phyloP scores from a whole-genome alignment of 345 rosid species.

The Geranium rotundifolium region DNA sequence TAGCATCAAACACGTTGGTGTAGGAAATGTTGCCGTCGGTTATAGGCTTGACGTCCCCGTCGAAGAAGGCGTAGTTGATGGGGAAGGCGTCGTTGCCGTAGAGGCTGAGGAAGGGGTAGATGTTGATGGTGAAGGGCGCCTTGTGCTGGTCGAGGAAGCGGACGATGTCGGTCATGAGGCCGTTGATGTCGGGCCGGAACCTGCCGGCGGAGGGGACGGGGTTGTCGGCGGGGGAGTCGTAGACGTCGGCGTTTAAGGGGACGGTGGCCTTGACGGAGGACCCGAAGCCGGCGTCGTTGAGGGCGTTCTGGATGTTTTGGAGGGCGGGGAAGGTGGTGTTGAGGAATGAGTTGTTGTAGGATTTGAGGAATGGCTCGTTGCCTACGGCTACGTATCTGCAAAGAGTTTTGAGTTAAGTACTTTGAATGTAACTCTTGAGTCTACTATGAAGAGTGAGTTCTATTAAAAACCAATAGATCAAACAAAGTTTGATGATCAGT shows the following conservation, averaged over 20 bases:
- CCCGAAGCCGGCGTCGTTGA: conserved; percentile 64
- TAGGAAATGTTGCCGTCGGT: conserved; percentile 50
- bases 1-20: conserved; percentile 76
- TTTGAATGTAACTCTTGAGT: no score
- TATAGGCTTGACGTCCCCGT: conserved; percentile 44
- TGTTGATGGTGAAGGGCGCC: conserved; percentile 82
- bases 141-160: conserved; percentile 50
- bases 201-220: conserved; percentile 69
- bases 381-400: conserved; percentile 81
- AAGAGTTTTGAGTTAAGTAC: no score
- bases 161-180: conserved; percentile 54
- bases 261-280: conserved; percentile 71
- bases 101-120: conserved; percentile 87
- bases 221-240: conserved; percentile 42
- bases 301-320: conserved; percentile 77
- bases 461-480: no score
- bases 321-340: conserved; percentile 74
- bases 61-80: conserved; percentile 73
- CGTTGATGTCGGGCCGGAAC: conserved; percentile 52
- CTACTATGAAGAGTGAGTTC: no score
- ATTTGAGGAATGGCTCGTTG: conserved; percentile 65
- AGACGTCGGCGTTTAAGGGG: conserved; percentile 81
- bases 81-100: conserved; percentile 70
- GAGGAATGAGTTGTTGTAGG: conserved; percentile 72
- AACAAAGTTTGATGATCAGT: no score